Evolutionary conservation across 164 flowering plant species (phyloP).

Genomic region (Vitis cinerea): DNA sequence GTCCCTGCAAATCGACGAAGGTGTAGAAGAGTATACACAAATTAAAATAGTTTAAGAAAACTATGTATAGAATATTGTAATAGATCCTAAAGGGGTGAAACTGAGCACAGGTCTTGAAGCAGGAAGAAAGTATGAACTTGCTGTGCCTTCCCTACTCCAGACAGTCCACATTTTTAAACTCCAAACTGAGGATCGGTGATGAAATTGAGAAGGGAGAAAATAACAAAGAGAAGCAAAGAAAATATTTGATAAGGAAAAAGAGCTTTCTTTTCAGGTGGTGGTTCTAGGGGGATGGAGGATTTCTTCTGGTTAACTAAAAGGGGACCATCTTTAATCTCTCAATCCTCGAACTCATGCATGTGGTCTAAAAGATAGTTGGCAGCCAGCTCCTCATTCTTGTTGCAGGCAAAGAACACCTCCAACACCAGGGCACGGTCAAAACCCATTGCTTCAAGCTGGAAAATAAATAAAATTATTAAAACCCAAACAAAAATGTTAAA

Average conservation of each 20-base stretch:
- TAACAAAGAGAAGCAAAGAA: background rate
- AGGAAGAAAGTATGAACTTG: constrained; percentile 1
- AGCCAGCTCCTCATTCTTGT: constrained; percentile 73
- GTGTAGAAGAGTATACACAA: background rate
- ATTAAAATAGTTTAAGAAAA: background rate
- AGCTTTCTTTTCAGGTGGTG: background rate
- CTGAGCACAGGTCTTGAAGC: background rate
- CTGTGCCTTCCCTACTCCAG: constrained; percentile 10
- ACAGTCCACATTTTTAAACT: constrained; percentile 4
- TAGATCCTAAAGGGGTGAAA: background rate
- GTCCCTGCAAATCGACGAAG: no score
- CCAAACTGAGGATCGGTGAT: constrained; percentile 1
- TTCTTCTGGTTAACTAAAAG: background rate
- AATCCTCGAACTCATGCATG: constrained; percentile 62
- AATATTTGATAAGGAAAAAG: constrained; percentile 1
- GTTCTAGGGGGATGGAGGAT: background rate
- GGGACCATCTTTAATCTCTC: constrained; percentile 4
- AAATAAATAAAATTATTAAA: background rate
- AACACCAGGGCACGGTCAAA: constrained; percentile 60
- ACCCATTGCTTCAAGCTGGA: constrained; percentile 75
- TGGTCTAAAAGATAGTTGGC: constrained; percentile 74
- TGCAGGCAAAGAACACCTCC: constrained; percentile 75
- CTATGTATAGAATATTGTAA: background rate
- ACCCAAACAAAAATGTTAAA: background rate
- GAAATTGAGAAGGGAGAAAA: background rate